phyloP scores from a whole-genome alignment of 2,329 filamentous ascomycete genomes.

The Epichloe typhina region DNA sequence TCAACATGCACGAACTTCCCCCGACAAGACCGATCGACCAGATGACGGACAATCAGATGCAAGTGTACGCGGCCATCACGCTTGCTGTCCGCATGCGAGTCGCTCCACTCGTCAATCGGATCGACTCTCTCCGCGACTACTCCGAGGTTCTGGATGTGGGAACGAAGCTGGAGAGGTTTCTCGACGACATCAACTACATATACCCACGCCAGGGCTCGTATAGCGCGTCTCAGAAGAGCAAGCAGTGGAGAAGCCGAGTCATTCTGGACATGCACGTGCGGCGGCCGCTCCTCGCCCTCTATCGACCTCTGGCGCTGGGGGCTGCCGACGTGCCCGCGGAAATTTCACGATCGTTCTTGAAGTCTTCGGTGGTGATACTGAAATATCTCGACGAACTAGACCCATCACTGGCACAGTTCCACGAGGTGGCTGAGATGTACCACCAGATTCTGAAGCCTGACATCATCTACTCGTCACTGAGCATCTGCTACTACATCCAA shows the following conservation, averaged over 20 bases:
- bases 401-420: slow-evolving; percentile 30
- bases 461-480: slow-evolving; percentile 41
- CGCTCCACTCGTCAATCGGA: slow-evolving; percentile 34
- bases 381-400: slow-evolving; percentile 42
- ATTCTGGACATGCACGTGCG: slow-evolving; percentile 42
- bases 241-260: slow-evolving; percentile 37
- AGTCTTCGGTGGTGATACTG: slow-evolving; percentile 42
- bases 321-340: slow-evolving; percentile 34
- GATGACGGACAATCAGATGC: slow-evolving; percentile 38
- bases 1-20: slow-evolving; percentile 36
- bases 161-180: slow-evolving; percentile 36
- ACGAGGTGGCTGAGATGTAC: slow-evolving; percentile 37
- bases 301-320: slow-evolving; percentile 42
- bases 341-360: slow-evolving; percentile 38
- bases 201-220: slow-evolving; percentile 32
- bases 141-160: slow-evolving; percentile 39
- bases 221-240: slow-evolving; percentile 31
- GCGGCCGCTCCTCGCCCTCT: slow-evolving; percentile 37
- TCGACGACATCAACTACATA: slow-evolving; percentile 41
- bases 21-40: slow-evolving; percentile 36
- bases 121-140: slow-evolving; percentile 40
- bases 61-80: slow-evolving; percentile 39
- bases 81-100: slow-evolving; percentile 36
- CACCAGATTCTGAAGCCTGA: slow-evolving; percentile 39
- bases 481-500: slow-evolving; percentile 41